Percentiles rank a stretch among this genome's conserved stretches.
Conservation (phyloP, 768 basidiomycete genomes). For the Lentinus tigrinus region DNA sequence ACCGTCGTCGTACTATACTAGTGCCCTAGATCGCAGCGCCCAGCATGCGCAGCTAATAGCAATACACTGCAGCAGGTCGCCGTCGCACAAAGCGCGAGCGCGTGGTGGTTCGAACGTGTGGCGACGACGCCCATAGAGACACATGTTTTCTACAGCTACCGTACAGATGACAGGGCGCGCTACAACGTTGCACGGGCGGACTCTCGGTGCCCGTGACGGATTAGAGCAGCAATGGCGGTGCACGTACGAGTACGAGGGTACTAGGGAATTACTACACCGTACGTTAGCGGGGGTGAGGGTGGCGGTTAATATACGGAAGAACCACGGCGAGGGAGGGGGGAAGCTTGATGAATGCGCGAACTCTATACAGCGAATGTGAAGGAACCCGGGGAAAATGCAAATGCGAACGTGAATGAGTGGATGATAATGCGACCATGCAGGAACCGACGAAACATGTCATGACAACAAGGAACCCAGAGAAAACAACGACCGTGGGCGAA, state of each 20-base stretch:
- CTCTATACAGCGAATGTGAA: constrained; percentile 7
- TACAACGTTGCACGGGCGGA: neutral
- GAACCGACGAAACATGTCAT: neutral
- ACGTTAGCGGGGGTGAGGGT: neutral
- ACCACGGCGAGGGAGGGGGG: neutral
- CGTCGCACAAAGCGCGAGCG: too few species aligned
- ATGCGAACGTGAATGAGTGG: neutral
- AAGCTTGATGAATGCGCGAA: neutral
- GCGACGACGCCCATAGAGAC: neutral
- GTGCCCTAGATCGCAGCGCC: too few species aligned
- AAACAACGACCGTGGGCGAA: neutral
- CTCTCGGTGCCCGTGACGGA: neutral
- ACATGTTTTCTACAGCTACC: neutral
- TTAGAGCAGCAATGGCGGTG: neutral
- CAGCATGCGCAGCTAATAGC: too few species aligned
- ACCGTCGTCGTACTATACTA: too few species aligned
- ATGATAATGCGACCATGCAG: neutral
- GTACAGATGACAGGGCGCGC: neutral
- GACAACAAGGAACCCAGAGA: neutral
- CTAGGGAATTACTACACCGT: neutral
- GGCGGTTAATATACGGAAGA: neutral
- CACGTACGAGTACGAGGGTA: neutral
- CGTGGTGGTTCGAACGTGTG: neutral
- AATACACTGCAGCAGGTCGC: too few species aligned
- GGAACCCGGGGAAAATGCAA: neutral